Base-by-base conservation (phyloP, 345 rosid genomes). In the Cardamine occulta region DNA sequence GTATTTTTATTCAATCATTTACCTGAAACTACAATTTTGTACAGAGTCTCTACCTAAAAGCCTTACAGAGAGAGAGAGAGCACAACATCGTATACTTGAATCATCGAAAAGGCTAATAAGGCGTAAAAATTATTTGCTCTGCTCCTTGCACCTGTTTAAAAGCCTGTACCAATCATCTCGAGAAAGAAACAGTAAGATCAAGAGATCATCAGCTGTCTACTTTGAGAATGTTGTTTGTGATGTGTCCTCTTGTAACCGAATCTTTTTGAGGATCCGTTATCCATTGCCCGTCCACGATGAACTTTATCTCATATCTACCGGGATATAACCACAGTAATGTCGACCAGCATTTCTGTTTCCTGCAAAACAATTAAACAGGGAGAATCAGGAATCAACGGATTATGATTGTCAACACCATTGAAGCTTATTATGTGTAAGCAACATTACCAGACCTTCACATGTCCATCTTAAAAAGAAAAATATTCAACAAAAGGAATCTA, bases 241-340 rank as follows among this genome's bases (percentile, higher is more conserved):
- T 81, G 77, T 86, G 81, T 72, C 84, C 86, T 73, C 17, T 72
- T 73, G 81, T 85, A 52, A 85, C 85, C 1, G 86, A 76, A 67
- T 91, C 96, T 82, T 73, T 83, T 65, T 81, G 76, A 39, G 91
- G 89, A 85, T 94, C 93, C 18, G 79, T 67, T 57, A 11, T 85
- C 98, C 97, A 95, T 23, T 88, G 85, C 34, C 90, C 97, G 37
- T 91, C 98, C 60, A 94, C 89, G 12, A 94, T 76, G 80, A 95
- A 95, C 76, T 95, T 95, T 67, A 95, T 86, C 93, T 95, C 97
- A 49, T 90, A 92, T 12, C 54, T 79, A 72, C 97, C 97, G 1
- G 99, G 97, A 87, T 95, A 95, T n/a, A 95, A 93, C 97, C 97
- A 92, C 39, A 95, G 83, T 74, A 82, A 80, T 14, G 88, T 84